A percentile compares a stretch with the other conserved stretches of the same genome.
phyloP scores from a whole-genome alignment of 2,329 filamentous ascomycete species.

The Exophiala oligosperma region DNA sequence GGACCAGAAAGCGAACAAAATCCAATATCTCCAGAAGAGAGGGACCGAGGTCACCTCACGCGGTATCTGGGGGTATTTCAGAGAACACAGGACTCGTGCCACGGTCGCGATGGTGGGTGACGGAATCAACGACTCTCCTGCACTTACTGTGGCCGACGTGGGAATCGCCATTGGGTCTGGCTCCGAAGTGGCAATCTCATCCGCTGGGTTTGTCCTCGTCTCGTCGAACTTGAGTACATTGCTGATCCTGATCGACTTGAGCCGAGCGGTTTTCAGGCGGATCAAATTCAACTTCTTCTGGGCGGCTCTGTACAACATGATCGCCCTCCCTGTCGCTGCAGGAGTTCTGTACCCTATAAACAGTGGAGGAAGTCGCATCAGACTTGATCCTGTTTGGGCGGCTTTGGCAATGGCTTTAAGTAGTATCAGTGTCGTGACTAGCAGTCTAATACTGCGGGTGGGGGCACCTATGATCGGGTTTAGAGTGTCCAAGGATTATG shows the following conservation, averaged over 20 bases:
- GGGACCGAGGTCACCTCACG: neutral
- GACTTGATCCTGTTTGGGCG: slow-evolving; percentile 61
- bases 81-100: neutral
- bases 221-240: slow-evolving; percentile 22
- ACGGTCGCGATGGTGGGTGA: slow-evolving; percentile 76
- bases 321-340: slow-evolving; percentile 28
- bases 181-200: slow-evolving; percentile 26
- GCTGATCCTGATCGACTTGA: slow-evolving; percentile 25
- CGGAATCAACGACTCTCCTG: slow-evolving; percentile 96
- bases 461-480: neutral
- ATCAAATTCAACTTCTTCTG: slow-evolving; percentile 31
- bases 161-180: slow-evolving; percentile 66
- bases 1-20: slow-evolving; percentile 64
- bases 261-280: slow-evolving; percentile 23
- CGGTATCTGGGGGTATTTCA: too few species aligned
- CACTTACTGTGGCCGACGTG: slow-evolving; percentile 84
- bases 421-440: slow-evolving; percentile 75
- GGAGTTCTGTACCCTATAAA: slow-evolving; percentile 25
- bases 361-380: neutral
- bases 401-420: slow-evolving; percentile 80
- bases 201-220: slow-evolving; percentile 29
- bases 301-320: slow-evolving; percentile 29
- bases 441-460: slow-evolving; percentile 54
- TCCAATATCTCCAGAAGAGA: slow-evolving; percentile 34
- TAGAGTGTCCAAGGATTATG: neutral